These are phyloP conservation scores for Trichophyton benhamiae DNA, from an alignment of 2,329 filamentous ascomycete species.

Conservation along the genomic window DNA sequence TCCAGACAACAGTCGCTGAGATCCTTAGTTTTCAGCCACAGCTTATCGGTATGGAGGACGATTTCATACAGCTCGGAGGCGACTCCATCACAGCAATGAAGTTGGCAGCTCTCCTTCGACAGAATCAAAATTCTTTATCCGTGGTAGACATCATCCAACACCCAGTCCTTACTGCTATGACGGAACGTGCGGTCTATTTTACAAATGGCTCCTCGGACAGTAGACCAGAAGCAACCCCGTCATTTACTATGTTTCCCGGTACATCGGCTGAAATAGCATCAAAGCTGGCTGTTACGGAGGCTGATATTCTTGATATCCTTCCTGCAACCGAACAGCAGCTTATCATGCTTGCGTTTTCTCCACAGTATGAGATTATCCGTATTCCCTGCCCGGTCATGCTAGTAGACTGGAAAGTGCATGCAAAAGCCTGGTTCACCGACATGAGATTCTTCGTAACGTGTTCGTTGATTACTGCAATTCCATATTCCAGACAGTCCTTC, in stretches of 20 bases:
- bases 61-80: background rate
- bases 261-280: too few relatives aligned
- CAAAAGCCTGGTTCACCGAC: background rate
- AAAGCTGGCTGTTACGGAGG: too few relatives aligned
- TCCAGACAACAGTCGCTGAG: background rate
- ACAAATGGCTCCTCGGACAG: too few relatives aligned
- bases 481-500: background rate
- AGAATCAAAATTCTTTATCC: too few relatives aligned
- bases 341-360: background rate
- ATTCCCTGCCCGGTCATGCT: background rate
- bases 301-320: background rate
- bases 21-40: background rate
- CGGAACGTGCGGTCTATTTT: too few relatives aligned
- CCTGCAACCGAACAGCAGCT: background rate
- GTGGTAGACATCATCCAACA: too few relatives aligned
- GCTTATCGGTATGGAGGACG: background rate
- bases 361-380: background rate
- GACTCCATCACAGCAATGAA: slow-evolving; percentile 1
- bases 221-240: too few relatives aligned
- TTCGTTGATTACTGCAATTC: background rate
- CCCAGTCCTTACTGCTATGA: too few relatives aligned
- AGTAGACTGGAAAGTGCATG: background rate
- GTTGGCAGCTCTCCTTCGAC: background rate
- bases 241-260: too few relatives aligned
- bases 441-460: slow-evolving; percentile 1